Conservation (phyloP, 345 rosid genomes). For the Eucalyptus erythrocorys region DNA sequence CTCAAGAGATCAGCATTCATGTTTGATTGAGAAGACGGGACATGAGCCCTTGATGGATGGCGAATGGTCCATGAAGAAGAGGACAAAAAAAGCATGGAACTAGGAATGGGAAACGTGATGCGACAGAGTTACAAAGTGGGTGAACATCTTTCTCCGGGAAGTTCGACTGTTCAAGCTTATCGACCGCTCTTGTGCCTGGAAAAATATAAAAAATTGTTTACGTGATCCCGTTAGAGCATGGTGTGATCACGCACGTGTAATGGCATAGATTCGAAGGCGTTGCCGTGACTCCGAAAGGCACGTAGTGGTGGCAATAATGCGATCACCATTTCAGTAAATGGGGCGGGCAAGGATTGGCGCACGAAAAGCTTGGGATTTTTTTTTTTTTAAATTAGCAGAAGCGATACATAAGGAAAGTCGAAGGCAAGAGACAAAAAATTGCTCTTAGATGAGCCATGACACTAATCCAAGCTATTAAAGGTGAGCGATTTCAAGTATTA, state of each 20-base stretch:
- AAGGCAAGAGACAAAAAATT: neutral
- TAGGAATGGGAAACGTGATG: neutral
- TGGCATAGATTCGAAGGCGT: neutral
- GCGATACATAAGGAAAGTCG: neutral
- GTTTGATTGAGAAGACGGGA: neutral
- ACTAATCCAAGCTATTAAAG: neutral
- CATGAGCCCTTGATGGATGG: neutral
- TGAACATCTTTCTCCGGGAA: neutral
- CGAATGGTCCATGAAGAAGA: neutral
- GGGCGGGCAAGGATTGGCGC: too few species aligned
- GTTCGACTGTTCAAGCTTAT: neutral
- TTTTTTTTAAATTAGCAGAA: neutral
- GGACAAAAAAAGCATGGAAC: neutral
- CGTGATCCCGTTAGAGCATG: neutral
- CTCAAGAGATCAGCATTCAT: neutral
- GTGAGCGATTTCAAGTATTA: accelerated
- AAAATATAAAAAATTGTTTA: neutral
- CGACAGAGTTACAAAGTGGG: neutral
- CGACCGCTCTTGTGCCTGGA: neutral
- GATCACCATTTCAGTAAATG: neutral
- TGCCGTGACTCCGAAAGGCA: neutral
- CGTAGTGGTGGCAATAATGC: neutral
- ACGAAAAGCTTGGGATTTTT: too few species aligned
- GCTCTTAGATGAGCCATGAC: neutral
- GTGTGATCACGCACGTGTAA: neutral